These are phyloP conservation scores for Pseudogymnoascus sp. DNA, from an alignment of 2,329 filamentous ascomycete genomes.

Conservation along the genomic window DNA sequence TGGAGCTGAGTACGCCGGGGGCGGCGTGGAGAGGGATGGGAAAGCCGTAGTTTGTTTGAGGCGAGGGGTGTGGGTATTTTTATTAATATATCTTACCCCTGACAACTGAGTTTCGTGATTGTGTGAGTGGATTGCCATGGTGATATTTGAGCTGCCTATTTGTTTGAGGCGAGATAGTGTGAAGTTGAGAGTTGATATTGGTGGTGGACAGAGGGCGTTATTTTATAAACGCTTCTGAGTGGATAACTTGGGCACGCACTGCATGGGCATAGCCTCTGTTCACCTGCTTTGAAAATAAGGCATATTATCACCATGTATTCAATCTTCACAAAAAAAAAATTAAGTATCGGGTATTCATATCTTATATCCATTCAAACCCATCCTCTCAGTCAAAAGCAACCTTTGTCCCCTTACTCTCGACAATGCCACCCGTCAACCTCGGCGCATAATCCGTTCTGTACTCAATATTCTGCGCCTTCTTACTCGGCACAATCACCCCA, in stretches of 20 bases:
- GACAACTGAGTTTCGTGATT: neutral
- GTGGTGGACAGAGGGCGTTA: neutral
- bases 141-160: too few species aligned
- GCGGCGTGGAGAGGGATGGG: neutral
- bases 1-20: slow-evolving; percentile 19
- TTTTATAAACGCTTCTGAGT: neutral
- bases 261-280: neutral
- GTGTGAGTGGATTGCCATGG: neutral
- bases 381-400: slow-evolving; percentile 48
- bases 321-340: neutral
- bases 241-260: neutral
- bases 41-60: neutral
- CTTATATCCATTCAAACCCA: neutral
- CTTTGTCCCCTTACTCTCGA: slow-evolving; percentile 71
- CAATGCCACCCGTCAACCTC: slow-evolving; percentile 69
- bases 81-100: neutral
- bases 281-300: neutral
- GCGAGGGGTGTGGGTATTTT: neutral
- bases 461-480: slow-evolving; percentile 36
- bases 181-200: too few species aligned
- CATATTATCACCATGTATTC: neutral
- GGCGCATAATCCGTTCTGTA: slow-evolving; percentile 41
- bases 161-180: too few species aligned
- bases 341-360: neutral
- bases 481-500: slow-evolving; percentile 24